A percentile compares a stretch with the other conserved stretches of the same genome.
phyloP scores from a whole-genome alignment of 345 rosid species.

The Streptanthus diversifolius region DNA sequence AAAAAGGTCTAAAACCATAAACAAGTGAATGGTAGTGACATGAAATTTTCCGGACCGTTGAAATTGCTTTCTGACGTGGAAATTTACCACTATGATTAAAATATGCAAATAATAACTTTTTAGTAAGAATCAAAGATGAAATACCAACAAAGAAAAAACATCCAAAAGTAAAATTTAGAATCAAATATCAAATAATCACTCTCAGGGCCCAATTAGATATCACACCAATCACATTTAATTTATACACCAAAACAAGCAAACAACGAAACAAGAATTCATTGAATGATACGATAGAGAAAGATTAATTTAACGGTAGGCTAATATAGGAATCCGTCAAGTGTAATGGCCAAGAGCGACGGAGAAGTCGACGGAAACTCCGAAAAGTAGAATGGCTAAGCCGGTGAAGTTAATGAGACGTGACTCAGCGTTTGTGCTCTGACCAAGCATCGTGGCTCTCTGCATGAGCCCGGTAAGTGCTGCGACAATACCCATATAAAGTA shows the following conservation, averaged over 20 bases:
- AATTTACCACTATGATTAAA: conserved; percentile 17
- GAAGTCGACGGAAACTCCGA: conserved; percentile 74
- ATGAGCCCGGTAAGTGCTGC: conserved; percentile 85
- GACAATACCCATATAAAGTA: conserved; percentile 64
- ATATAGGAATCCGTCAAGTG: conserved; percentile 18
- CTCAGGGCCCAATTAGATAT: conserved; percentile 13
- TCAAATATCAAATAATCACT: conserved; percentile 9
- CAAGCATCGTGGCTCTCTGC: conserved; percentile 42
- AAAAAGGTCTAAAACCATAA: background rate
- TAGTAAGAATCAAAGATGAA: conserved; percentile 10
- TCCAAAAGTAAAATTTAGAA: background rate
- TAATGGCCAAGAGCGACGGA: conserved; percentile 68
- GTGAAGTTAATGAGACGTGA: conserved; percentile 65
- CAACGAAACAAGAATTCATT: background rate
- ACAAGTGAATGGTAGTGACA: background rate
- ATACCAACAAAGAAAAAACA: background rate
- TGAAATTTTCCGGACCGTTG: conserved; percentile 2
- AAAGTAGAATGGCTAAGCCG: conserved; percentile 62
- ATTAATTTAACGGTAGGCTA: background rate
- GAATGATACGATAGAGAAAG: background rate
- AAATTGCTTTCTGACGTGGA: conserved; percentile 20
- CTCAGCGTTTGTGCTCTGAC: conserved; percentile 33
- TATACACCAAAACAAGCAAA: conserved; percentile 17
- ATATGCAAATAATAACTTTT: conserved; percentile 7
- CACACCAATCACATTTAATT: conserved; percentile 25